Conservation (phyloP, 257 asterid species). For the Solanum pimpinellifolium region DNA sequence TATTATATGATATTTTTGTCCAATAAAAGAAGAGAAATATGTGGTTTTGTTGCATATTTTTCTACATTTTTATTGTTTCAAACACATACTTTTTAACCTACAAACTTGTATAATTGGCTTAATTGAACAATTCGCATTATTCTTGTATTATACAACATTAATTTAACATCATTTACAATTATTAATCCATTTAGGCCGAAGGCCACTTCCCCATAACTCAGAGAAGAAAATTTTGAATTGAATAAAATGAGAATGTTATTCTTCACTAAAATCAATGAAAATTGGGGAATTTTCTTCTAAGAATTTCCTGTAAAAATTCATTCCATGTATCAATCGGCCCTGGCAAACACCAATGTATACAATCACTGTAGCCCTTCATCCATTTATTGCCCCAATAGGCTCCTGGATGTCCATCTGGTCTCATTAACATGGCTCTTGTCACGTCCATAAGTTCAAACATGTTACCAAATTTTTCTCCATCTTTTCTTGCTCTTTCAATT, state of each 20-base stretch:
- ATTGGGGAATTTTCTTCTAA: neutral
- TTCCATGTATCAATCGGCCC: constrained; percentile 46
- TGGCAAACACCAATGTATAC: constrained; percentile 46
- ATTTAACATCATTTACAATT: neutral
- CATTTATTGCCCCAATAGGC: constrained; percentile 18
- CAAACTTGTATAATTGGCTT: too few species aligned
- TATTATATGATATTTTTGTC: neutral
- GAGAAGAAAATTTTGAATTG: neutral
- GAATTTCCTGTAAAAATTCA: constrained; percentile 17
- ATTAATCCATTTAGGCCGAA: neutral
- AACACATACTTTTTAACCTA: too few species aligned
- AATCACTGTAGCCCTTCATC: constrained; percentile 38
- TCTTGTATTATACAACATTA: too few species aligned
- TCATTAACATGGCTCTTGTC: constrained; percentile 30
- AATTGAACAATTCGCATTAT: too few species aligned
- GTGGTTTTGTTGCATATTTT: neutral
- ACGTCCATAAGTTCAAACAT: constrained; percentile 24
- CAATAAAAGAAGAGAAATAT: too few species aligned
- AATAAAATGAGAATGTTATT: neutral
- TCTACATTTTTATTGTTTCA: neutral
- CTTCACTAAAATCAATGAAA: neutral
- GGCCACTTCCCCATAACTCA: neutral
- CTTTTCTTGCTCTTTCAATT: constrained; percentile 10
- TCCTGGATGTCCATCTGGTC: constrained; percentile 41
- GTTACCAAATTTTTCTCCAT: constrained; percentile 4